Base-by-base conservation (phyloP, 2,329 filamentous ascomycete genomes). In the Colletotrichum tropicicola region DNA sequence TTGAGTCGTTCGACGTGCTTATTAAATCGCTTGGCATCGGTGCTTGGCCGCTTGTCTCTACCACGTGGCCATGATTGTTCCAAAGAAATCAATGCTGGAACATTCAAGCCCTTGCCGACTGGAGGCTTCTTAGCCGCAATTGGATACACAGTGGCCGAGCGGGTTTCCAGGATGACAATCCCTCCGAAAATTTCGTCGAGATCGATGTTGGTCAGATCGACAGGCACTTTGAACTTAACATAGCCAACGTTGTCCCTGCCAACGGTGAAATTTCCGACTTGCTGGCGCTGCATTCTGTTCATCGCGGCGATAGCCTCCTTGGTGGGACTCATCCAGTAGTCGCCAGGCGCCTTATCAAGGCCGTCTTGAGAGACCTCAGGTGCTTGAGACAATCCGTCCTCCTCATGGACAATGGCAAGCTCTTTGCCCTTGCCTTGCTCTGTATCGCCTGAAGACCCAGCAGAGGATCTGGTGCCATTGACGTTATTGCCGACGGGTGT, bases 1-100 rank as follows among this genome's bases (percentile, higher is more conserved):
- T 89, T 92, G 23, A 99, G 87, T 57, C 92, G 91, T 66, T 91
- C 88, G 59, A 98, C 80, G 77, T 99, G 96, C 79, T 94, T 97
- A 37, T 90, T 86, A 68, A 93, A 89, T 28, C 89, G 86, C 68
- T 87, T 91, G 45, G 89, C 86, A 62, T 75, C 87, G 73, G 71
- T 79, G 72, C 84, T 70, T 48, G 82, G 80, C 68, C 83, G 84
- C 74, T 87, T 88, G 68, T 89, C 86, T 56, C 74, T 86, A 41
- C 79, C 86, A 61, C 95, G 91, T 28, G 96, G 96, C 91, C 93
- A 98, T 0, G 94, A 97, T 74, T 98, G 95, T 75, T 96, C 91
- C 10, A 99, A 86, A n/a, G 87, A 88, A 68, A 99, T 94, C 37
- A 87, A 89, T 0, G 96, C 93, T 3, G 94, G 94, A 7, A 98